Conservation (phyloP, 257 asterid genomes). For the Nicotiana tomentosiformis region DNA sequence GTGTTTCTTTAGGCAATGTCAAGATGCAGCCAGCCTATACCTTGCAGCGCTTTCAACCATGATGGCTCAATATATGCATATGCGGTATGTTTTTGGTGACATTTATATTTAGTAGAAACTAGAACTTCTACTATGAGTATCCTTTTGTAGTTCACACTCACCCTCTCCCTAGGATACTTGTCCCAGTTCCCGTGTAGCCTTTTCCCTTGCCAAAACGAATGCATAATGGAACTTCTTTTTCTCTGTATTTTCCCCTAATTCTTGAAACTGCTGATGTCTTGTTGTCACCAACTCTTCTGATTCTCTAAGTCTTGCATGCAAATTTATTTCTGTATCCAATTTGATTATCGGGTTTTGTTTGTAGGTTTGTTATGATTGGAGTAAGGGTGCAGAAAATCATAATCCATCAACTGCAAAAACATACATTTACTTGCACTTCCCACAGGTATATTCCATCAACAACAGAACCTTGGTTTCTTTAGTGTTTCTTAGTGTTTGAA, state of each 20-base stretch:
- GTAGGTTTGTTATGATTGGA: conserved; percentile 94
- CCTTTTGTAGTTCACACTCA: not conserved
- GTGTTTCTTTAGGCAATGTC: conserved; percentile 59
- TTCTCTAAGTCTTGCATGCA: not conserved
- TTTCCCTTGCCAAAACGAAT: not conserved
- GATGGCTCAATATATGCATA: conserved; percentile 91
- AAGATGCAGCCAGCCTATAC: conserved; percentile 81
- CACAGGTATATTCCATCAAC: conserved; percentile 47
- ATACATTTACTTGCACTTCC: conserved; percentile 58
- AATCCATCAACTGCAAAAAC: conserved; percentile 85
- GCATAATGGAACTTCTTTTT: not conserved
- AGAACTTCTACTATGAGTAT: not conserved
- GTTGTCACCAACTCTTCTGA: not conserved
- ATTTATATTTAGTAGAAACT: conserved; percentile 1
- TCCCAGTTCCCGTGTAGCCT: not conserved
- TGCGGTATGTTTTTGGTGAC: conserved; percentile 41
- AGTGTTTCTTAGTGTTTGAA: not conserved
- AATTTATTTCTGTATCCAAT: not conserved
- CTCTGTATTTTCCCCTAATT: not conserved
- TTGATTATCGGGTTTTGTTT: not conserved
- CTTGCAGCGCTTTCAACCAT: conserved; percentile 75
- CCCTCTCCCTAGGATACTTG: not conserved
- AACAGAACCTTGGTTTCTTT: not conserved
- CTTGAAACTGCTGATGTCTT: not conserved
- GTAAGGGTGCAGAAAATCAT: conserved; percentile 98